Percentiles rank a stretch among this genome's conserved stretches.
phyloP scores from a whole-genome alignment of 805 yeast species.

The Candida qinlingensis region DNA sequence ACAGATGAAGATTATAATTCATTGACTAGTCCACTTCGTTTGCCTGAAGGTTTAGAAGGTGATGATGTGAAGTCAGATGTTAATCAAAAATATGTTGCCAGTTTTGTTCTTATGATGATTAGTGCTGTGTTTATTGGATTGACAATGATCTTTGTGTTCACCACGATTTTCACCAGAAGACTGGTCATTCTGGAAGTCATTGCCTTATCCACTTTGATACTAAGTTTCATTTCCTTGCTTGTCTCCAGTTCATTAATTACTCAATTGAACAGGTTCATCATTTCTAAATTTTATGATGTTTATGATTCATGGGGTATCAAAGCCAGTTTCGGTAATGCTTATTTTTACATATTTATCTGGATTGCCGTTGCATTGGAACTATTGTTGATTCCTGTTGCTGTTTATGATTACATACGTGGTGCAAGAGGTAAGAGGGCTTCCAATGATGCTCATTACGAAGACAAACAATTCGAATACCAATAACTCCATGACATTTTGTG shows the following conservation, averaged over 20 bases:
- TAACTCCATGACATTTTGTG: too few relatives aligned
- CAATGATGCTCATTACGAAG: too few relatives aligned
- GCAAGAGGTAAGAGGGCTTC: too few relatives aligned
- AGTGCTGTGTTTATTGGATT: neutral
- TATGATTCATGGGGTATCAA: slow-evolving; percentile 3
- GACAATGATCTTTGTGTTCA: neutral
- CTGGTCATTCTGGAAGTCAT: neutral
- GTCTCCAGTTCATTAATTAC: neutral
- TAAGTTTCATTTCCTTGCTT: neutral
- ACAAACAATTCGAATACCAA: too few relatives aligned
- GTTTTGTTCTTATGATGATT: neutral
- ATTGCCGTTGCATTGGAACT: slow-evolving; percentile 1
- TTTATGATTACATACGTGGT: too few relatives aligned
- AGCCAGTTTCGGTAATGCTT: slow-evolving; percentile 3
- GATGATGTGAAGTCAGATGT: neutral
- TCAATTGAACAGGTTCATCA: neutral
- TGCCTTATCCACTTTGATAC: neutral
- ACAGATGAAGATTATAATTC: too few relatives aligned
- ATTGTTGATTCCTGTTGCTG: neutral
- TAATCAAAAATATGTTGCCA: neutral
- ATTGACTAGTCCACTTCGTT: too few relatives aligned
- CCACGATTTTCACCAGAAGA: neutral
- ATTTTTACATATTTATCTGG: slow-evolving; percentile 5
- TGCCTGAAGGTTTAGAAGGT: neutral
- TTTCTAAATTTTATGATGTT: neutral